Percentiles rank a stretch among this genome's conserved stretches.
Evolutionary conservation across 495 filamentous ascomycete species (phyloP).

Genomic region (Extremus antarcticus): DNA sequence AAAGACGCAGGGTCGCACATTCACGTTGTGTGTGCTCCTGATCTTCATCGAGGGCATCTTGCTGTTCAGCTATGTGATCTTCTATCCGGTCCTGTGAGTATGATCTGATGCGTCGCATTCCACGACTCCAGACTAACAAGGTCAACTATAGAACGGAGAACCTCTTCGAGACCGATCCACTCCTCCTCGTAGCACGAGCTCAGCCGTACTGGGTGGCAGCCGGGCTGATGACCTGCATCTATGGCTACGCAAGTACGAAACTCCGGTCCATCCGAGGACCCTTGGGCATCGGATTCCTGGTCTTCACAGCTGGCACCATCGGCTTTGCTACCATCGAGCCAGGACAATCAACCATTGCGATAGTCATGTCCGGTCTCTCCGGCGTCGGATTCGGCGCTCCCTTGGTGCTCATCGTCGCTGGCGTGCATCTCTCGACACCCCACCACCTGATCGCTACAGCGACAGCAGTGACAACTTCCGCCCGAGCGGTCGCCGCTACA

Average conservation of each 20-base stretch:
- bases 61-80: constrained; percentile 5
- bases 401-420: constrained; percentile 2
- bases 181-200: not conserved
- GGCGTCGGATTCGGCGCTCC: constrained; percentile 4
- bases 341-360: not conserved
- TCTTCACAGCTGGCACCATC: not conserved
- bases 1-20: constrained; percentile 6
- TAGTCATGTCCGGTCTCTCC: not conserved
- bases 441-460: constrained; percentile 5
- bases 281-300: not conserved
- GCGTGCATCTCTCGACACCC: constrained; percentile 4
- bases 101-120: not conserved
- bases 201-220: not conserved
- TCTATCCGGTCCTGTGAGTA: constrained; percentile 1
- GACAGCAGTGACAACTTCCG: constrained; percentile 1
- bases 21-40: constrained; percentile 3
- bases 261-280: not conserved
- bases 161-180: not conserved
- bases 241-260: not conserved
- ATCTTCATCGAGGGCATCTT: constrained; percentile 13
- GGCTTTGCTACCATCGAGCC: not conserved
- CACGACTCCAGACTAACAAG: no score
- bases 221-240: not conserved
- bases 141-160: not conserved
- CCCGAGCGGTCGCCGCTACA: constrained; percentile 5